Percentiles rank a stretch among this genome's conserved stretches.
Evolutionary conservation across 1,139 yeast genomes (phyloP).

Genomic region (Taphrina communis): DNA sequence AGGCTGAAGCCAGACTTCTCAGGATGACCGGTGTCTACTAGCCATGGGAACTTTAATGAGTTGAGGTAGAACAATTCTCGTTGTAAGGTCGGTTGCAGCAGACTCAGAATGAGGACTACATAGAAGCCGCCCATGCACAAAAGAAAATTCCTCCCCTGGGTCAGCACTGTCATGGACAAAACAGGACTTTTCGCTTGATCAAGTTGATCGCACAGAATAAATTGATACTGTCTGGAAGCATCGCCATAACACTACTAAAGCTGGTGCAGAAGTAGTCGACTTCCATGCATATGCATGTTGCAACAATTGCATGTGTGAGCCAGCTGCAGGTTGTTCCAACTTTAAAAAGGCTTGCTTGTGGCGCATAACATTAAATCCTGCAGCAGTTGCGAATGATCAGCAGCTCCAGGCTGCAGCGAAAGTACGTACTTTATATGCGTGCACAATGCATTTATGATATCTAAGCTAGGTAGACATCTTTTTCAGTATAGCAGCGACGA

Average conservation of each 20-base stretch:
- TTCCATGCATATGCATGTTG: too few relatives aligned
- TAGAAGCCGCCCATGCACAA: conserved; percentile 20
- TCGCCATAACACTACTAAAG: too few relatives aligned
- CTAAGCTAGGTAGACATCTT: conserved; percentile 44
- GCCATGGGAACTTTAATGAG: conserved; percentile 19
- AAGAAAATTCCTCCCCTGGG: conserved; percentile 30
- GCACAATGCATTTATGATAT: background rate
- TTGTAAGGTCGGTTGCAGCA: conserved; percentile 26
- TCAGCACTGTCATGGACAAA: conserved; percentile 20
- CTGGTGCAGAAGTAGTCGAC: too few relatives aligned
- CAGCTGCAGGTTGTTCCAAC: too few relatives aligned
- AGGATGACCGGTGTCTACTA: conserved; percentile 16
- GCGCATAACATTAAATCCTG: background rate
- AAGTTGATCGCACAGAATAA: too few relatives aligned
- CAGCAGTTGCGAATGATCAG: too few relatives aligned
- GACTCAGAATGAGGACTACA: conserved; percentile 4
- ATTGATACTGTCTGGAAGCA: too few relatives aligned
- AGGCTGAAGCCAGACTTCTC: conserved; percentile 17
- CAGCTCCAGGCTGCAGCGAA: too few relatives aligned
- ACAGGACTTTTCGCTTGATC: too few relatives aligned
- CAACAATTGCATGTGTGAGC: too few relatives aligned
- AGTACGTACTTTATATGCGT: background rate
- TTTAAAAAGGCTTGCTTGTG: background rate
- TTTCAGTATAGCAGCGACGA: conserved; percentile 76
- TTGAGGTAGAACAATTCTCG: conserved; percentile 30